Percentiles rank a stretch among this genome's conserved stretches.
Conservation (phyloP, 257 asterid genomes). For the Ajuga chamaepitys region DNA sequence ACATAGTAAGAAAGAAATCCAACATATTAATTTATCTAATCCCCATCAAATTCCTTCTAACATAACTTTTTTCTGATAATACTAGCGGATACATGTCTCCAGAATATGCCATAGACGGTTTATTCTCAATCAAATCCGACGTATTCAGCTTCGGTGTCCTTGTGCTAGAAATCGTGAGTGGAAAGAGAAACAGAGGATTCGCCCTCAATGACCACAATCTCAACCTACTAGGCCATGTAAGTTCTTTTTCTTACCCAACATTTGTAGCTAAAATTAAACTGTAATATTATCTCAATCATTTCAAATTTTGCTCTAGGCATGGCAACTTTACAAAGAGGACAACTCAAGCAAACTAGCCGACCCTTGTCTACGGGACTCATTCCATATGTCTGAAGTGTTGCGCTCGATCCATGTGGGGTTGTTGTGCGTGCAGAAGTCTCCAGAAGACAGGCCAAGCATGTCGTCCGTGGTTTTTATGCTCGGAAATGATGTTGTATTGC, state of each 20-base stretch:
- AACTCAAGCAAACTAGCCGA: neutral
- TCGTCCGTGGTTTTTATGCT: neutral
- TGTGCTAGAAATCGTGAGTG: neutral
- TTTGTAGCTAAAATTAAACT: no score
- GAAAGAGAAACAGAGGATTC: neutral
- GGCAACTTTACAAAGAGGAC: neutral
- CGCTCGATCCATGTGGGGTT: neutral
- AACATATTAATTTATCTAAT: neutral
- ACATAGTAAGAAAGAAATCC: neutral
- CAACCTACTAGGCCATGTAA: neutral
- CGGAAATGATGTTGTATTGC: neutral
- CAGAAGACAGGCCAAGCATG: neutral
- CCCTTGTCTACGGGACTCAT: neutral
- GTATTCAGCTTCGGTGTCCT: neutral
- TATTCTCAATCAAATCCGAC: neutral
- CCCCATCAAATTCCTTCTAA: neutral
- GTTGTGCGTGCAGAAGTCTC: neutral
- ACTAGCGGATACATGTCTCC: slow-evolving; percentile 4
- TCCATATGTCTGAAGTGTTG: neutral
- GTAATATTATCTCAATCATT: no score
- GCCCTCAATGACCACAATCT: neutral
- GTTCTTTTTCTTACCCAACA: neutral
- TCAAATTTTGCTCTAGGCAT: neutral
- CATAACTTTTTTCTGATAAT: no score
- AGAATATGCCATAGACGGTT: neutral